Base-by-base conservation (phyloP, 768 basidiomycete genomes). In the Xerocomellus chrysenteron region DNA sequence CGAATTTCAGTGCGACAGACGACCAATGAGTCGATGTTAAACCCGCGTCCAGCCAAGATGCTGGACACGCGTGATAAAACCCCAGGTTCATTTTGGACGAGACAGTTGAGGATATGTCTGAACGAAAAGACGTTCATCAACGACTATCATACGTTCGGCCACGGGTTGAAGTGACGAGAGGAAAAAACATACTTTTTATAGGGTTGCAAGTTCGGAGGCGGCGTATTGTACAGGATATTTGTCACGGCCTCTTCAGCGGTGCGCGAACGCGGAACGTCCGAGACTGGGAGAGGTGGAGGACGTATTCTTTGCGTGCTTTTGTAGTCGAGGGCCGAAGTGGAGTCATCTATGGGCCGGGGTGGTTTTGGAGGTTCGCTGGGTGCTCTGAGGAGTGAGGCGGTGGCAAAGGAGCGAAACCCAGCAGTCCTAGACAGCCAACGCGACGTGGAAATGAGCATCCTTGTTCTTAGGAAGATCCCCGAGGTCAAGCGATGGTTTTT, bases 21-120 rank as follows among this genome's bases (percentile, higher is more conserved):
- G 65, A 99, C 97, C 59, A 99, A 80, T 5, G 96, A 98, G 75
- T 99, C 96, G 72, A 96, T 92, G 78, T 99, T 99, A 81, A 99
- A 97, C 5, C 97, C 97, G 61, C 97, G 81, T 41, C 92, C 97
- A 19, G 97, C 97, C 24, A 99, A 82, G 67, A 96, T 98, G 52
- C 97, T 97, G 7, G 96, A 96, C 4, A 99, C 94, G 64, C 97
- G 89, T 30, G 96, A 97, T 13, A 99, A 82, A n/a, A 99, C 97
- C 67, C 97, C 97, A 3, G 97, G 97, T 75, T 99, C 97, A 71
- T 99, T 98, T 74, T 99, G 97, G 4, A 98, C 97, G 57, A 99
- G 85, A 73, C 95, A 98, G 76, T 99, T 98, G 59, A 98, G 82
- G 55, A 95, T 83, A 69, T 98, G 96, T 72, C 94, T 98, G 65